Evolutionary conservation across 371 early-diverging fungal genomes (phyloP).

Genomic region (Amoeboaphelidium protococcarum): DNA sequence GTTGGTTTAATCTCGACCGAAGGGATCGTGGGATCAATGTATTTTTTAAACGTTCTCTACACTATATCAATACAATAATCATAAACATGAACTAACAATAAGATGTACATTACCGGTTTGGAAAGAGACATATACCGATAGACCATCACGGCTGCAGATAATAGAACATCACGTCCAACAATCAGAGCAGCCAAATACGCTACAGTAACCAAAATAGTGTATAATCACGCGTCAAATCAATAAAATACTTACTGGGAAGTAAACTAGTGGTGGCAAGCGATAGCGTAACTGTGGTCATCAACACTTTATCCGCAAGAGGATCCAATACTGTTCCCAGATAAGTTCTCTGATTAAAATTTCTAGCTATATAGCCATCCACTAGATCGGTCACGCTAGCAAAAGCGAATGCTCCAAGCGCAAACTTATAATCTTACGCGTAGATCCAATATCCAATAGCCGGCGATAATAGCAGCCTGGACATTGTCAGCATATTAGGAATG

Average conservation of each 20-base stretch:
- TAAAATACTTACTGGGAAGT: conserved; percentile 33
- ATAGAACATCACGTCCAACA: conserved; percentile 54
- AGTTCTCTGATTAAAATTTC: conserved; percentile 55
- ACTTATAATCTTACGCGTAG: neutral
- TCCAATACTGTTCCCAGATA: conserved; percentile 72
- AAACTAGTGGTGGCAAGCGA: conserved; percentile 40
- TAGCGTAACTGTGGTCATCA: conserved; percentile 71
- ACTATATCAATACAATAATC: conserved; percentile 1
- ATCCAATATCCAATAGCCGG: neutral
- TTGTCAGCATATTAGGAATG: neutral
- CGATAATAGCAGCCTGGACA: neutral
- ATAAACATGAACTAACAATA: neutral
- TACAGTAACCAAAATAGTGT: neutral
- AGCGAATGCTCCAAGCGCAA: neutral
- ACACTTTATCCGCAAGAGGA: conserved; percentile 81
- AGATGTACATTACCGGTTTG: conserved; percentile 30
- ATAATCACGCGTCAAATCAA: neutral
- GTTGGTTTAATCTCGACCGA: conserved; percentile 75
- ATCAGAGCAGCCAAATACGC: conserved; percentile 38
- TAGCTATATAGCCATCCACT: conserved; percentile 68
- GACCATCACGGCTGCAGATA: conserved; percentile 48
- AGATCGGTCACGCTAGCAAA: neutral
- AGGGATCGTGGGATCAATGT: conserved; percentile 66
- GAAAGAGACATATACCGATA: conserved; percentile 66
- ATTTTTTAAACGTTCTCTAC: conserved; percentile 51